These are phyloP conservation scores for Angomonas ambiguus DNA, from an alignment of 208 protist genomes.

Conservation along the genomic window DNA sequence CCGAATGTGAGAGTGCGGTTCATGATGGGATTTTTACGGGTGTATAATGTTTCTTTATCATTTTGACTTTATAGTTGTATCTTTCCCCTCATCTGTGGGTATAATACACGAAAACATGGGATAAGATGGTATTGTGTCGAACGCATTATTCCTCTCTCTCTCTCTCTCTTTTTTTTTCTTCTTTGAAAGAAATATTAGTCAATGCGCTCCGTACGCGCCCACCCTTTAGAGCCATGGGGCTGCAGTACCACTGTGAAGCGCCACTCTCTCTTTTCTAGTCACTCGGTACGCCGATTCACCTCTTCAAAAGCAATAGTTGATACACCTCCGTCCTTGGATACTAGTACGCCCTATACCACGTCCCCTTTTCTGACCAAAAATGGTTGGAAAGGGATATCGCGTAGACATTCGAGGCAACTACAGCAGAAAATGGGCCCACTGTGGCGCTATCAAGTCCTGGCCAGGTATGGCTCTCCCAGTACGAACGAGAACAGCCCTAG, in stretches of 20 bases:
- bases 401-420: conserved; percentile 38
- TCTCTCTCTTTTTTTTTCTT: conserved; percentile 2
- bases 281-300: not conserved
- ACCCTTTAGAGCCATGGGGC: not conserved
- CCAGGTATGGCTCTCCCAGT: not conserved
- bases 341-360: not conserved
- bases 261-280: not conserved
- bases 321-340: not conserved
- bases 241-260: not conserved
- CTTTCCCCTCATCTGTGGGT: not conserved
- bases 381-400: not conserved
- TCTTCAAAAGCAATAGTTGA: not conserved
- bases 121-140: not conserved
- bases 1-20: not conserved
- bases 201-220: not conserved
- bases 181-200: not conserved
- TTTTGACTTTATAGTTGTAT: not conserved
- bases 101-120: not conserved
- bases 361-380: not conserved
- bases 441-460: conserved; percentile 34
- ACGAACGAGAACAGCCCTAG: too few species aligned
- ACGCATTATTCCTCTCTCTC: not conserved
- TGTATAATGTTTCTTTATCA: not conserved
- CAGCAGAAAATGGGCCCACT: conserved; percentile 36
- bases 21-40: not conserved